These are phyloP conservation scores for Dacryopinax spathularia DNA, from an alignment of 768 basidiomycete species.

Conservation along the genomic window DNA sequence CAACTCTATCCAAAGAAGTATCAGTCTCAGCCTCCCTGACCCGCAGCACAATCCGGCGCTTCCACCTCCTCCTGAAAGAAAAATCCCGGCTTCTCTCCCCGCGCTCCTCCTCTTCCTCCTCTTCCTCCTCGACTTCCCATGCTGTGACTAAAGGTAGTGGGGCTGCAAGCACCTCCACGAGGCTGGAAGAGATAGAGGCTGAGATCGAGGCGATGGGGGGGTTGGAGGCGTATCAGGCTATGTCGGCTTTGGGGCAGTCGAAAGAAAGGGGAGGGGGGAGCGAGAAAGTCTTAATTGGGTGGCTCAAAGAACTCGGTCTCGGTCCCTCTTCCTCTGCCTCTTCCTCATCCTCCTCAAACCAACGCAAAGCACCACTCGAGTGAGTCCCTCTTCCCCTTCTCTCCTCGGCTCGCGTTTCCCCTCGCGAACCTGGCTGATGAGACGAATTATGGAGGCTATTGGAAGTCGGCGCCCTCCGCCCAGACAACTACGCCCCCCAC, in stretches of 20 bases:
- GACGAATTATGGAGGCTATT: conserved; percentile 40
- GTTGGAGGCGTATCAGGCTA: conserved; percentile 62
- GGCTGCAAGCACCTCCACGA: conserved; percentile 12
- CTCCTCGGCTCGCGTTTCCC: not conserved
- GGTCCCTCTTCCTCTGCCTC: too few species aligned
- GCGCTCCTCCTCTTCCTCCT: not conserved
- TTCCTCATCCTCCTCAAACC: conserved; percentile 15
- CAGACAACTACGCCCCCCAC: conserved; percentile 61
- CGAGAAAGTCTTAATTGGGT: conserved; percentile 60
- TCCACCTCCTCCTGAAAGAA: conserved; percentile 65
- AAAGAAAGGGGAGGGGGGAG: conserved; percentile 77
- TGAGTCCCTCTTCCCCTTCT: not conserved
- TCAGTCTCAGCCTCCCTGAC: too few species aligned
- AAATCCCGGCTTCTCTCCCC: conserved; percentile 38
- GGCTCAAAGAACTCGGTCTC: conserved; percentile 46
- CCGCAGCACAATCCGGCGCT: conserved; percentile 43
- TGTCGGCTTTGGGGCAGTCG: conserved; percentile 70
- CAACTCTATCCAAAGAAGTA: too few species aligned
- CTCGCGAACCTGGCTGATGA: not conserved
- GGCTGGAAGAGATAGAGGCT: conserved; percentile 39
- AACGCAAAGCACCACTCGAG: conserved; percentile 10
- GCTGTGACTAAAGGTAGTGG: conserved; percentile 11
- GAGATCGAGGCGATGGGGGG: conserved; percentile 64
- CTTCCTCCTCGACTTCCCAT: conserved; percentile 11
- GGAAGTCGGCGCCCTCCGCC: conserved; percentile 77